Base-by-base conservation (phyloP, 352 stramenopile species). In the Phytopythium helicoides region DNA sequence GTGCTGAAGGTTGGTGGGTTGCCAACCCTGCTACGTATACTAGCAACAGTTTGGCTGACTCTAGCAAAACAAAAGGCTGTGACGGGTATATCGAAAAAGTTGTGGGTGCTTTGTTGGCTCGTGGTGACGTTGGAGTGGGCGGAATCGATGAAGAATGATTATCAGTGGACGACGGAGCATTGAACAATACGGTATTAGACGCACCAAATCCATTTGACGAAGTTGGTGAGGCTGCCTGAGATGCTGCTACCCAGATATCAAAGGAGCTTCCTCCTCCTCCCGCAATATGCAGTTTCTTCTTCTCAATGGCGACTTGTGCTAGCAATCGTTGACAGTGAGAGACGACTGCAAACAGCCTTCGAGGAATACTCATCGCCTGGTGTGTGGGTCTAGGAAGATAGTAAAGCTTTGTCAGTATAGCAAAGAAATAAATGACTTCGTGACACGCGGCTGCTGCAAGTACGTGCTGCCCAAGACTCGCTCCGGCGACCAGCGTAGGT, bases 271-370 rank as follows among this genome's bases (percentile, higher is more conserved):
- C 28, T 15, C 51, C 39, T 3, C 64, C 56, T 21, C 33, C n/a
- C 6, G 56, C 41, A 52, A 56, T 66, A 15, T 81, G 58, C 19
- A 76, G 56, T 18, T 52, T 34, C 37, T 73, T 73, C 25, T 68
- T 77, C 3, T 48, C 36, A 22, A 78, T 16, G 0, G 56, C 34
- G 4, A 78, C 64, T 12, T 71, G 64, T n/a, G 68, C 44, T n/a
- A 81, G 54, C n/a, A 78, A 52, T 15, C 65, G 62, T 21, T 68
- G 52, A 23, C 66, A 71, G 39, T 68, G 67, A 33, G 69, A 74
- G 42, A 76, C 62, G 3, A 74, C 51, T 3, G 53, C 28, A 36
- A 78, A 73, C 12, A 66, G 33, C 15, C 61, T 58, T 1, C 55
- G 42, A 0, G 64, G 1, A 72, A 40, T 26, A 41, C 31, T 7